Evolutionary conservation across 257 asterid species (phyloP), one percentile per base, ranked within the genome.

Genomic region (Solanum corneliomulleri): DNA sequence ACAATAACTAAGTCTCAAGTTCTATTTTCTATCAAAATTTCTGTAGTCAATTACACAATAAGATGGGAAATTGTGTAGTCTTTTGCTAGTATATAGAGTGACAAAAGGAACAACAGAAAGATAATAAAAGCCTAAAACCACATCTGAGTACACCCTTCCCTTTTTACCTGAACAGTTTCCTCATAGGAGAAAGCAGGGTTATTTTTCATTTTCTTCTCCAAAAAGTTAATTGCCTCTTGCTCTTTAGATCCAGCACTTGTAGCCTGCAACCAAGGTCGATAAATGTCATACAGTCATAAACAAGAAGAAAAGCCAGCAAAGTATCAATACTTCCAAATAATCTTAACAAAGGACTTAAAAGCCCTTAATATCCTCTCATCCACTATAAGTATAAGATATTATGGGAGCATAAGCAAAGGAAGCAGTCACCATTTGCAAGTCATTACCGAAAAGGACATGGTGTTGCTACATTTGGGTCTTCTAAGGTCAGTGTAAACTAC

Each of bases 221-320:
- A 87, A 89, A 97, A 95, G 82, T 97, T 97, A 72, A 97, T 93
- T 64, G 98, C 98, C 89, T 95, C 99, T 93, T 97, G 99, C 88
- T 97, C 99, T 91, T 97, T 97, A 39, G 96, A 91, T 88, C 99
- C 98, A 75, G 98, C 98, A 90, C 99, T 97, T 74, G 98, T 94
- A 84, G 99, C 99, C 99, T 97, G 87, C 88, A 70, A 88, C 87
- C 87, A 87, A 64, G 83, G 75, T 82, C 86, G 74, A 82, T 35
- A 52, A 91, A 87, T 49, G 52, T 83, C 39, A 87, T 85, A 49
- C 44, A 18, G 21, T 29, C 69, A 49, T 49, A 52, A 81, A 81
- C 44, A 49, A 10, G 45, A 42, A n/a, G 39, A 78, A 33, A 78
- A 29, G 45, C 20, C 44, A 29, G 27, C 29, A 29, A 21, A 80